Base-by-base conservation (phyloP, 1,284 basidiomycete genomes). In the Rhodotorula sp. region DNA sequence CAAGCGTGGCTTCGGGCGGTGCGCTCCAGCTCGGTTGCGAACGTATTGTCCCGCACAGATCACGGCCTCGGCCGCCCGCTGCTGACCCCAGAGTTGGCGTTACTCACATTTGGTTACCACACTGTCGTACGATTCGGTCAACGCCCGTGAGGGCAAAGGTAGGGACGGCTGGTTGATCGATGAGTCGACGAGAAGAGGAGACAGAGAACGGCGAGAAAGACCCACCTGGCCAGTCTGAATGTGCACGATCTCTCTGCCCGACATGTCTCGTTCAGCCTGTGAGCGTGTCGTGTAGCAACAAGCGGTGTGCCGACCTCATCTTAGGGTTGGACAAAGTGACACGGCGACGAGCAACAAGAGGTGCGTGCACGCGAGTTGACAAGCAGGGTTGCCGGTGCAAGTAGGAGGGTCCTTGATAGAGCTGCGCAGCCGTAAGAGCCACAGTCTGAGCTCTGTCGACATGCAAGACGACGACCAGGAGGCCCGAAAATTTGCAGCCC, bases 151-250 rank as follows among this genome's bases (percentile, higher is more conserved):
- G 18, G 8, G n/a, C 24, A 17, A n/a, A 24, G 22, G n/a, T 4
- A 55, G 26, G 5, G 53, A 14, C 29, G 14, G 18, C 20, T 22
- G 30, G 15, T 12, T 24, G 4, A 8, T 37, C 37, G 20, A 26
- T 7, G 49, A 26, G 37, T 49, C 60, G 60, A 30, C 46, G 44
- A 10, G 6, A 20, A 20, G 17, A 6, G 24, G 3, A 20, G 15
- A 8, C 12, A n/a, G 22, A 42, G 10, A 30, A 33, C 22, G 45
- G 64, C n/a, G 15, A 18, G 15, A 55, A 81, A 86, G 79, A 15
- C 54, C 24, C 79, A 90, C 90, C 88, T 93, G 91, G 84, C 93
- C 93, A 79, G 93, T 95, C 83, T 95, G 93, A 80, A 95, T 87
- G 84, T 95, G 93, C 81, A 95, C 93, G 83, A 95, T 95, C 88